Percentiles rank a stretch among this genome's conserved stretches.
Evolutionary conservation across 441 rosid genomes (phyloP).

Genomic region (Aquilaria agallochum): DNA sequence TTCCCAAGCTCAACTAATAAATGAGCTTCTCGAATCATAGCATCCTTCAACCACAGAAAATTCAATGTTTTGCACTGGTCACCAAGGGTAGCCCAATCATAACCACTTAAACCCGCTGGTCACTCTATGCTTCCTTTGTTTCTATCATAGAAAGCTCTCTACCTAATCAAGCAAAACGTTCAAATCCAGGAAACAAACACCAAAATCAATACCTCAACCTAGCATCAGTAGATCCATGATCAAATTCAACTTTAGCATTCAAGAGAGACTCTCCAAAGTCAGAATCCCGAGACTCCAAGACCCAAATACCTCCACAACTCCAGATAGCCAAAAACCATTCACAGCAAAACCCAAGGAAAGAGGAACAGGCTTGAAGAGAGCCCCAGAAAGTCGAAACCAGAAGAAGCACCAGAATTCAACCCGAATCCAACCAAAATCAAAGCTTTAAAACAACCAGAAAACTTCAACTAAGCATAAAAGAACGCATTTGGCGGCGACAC

Average conservation of each 20-base stretch:
- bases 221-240: slow-evolving; percentile 7
- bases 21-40: neutral
- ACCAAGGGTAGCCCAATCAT: slow-evolving; percentile 8
- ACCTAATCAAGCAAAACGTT: neutral
- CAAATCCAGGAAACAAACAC: neutral
- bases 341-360: neutral
- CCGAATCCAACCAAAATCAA: slow-evolving; percentile 2
- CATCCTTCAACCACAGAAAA: slow-evolving; percentile 18
- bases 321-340: slow-evolving; percentile 3
- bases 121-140: slow-evolving; percentile 1
- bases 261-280: slow-evolving; percentile 3
- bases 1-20: too few species aligned
- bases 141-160: neutral
- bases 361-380: neutral
- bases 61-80: slow-evolving; percentile 12
- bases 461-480: slow-evolving; percentile 14
- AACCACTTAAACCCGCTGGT: too few species aligned
- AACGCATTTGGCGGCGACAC: slow-evolving; percentile 3
- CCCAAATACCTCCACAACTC: slow-evolving; percentile 9
- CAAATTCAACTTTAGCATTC: slow-evolving; percentile 1
- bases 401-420: slow-evolving; percentile 6
- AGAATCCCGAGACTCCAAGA: slow-evolving; percentile 12
- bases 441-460: slow-evolving; percentile 10
- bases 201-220: neutral
- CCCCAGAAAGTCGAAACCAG: neutral